Percentiles rank a stretch among this genome's conserved stretches.
These are phyloP conservation scores for Mycena leptocephala DNA, from an alignment of 768 basidiomycete genomes.

Conservation along the genomic window DNA sequence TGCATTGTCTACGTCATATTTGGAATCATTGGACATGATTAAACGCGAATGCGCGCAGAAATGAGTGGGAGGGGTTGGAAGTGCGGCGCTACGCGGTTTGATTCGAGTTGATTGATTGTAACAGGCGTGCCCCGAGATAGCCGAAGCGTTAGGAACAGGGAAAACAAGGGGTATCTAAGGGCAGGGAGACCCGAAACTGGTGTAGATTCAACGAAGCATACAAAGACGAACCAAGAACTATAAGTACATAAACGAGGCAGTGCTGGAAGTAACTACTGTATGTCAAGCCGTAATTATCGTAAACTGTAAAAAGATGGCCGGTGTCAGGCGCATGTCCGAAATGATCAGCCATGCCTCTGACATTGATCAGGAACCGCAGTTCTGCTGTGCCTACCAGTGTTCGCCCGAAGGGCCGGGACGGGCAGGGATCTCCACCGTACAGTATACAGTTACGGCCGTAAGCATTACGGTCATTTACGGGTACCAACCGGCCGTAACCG, in stretches of 20 bases:
- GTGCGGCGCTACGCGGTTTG: constrained; percentile 1
- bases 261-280: not conserved
- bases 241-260: constrained; percentile 1
- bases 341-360: not conserved
- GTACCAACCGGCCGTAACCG: too few species aligned
- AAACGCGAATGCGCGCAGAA: not conserved
- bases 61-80: not conserved
- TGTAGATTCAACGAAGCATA: not conserved
- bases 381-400: not conserved
- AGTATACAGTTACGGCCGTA: too few species aligned
- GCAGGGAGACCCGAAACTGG: too few species aligned
- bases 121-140: not conserved
- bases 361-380: not conserved
- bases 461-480: too few species aligned
- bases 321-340: not conserved
- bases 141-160: not conserved
- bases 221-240: not conserved
- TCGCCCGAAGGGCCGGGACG: too few species aligned
- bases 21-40: constrained; percentile 47
- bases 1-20: constrained; percentile 65
- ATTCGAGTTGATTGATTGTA: not conserved
- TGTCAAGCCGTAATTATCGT: not conserved
- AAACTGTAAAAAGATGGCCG: not conserved
- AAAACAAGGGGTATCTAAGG: not conserved
- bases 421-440: too few species aligned